Conservation (phyloP, 345 rosid species). For the Rhodamnia rubescens region DNA sequence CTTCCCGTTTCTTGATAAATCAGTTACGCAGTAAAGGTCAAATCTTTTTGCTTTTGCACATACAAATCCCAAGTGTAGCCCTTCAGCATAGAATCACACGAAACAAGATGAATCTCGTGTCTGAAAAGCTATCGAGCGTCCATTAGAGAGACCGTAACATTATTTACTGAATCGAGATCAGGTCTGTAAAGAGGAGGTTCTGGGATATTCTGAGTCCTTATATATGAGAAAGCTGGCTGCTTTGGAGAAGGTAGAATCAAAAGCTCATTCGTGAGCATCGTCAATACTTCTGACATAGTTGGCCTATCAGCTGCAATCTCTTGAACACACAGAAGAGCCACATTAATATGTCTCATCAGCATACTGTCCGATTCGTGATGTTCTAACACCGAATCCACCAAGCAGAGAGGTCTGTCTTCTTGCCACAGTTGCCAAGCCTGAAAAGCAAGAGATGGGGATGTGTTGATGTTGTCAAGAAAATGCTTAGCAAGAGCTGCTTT, state of each 20-base stretch:
- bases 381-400: not conserved
- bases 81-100: not conserved
- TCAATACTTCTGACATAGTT: conserved; percentile 8
- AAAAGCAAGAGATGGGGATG: not conserved
- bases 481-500: not conserved
- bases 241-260: conserved; percentile 1
- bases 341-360: not conserved
- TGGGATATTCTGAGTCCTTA: not conserved
- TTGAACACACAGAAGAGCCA: conserved; percentile 3
- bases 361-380: not conserved
- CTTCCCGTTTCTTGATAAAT: not conserved
- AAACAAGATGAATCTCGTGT: too few relatives aligned
- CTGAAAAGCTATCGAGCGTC: not conserved
- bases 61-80: not conserved
- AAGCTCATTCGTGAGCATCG: conserved; percentile 10
- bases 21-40: not conserved
- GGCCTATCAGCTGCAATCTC: conserved; percentile 11
- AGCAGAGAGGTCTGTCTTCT: conserved; percentile 3
- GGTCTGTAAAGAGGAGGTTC: not conserved
- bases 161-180: not conserved
- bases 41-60: not conserved
- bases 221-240: conserved; percentile 7
- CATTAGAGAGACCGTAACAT: not conserved
- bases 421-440: conserved; percentile 25
- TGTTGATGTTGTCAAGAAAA: not conserved